A percentile compares a stretch with the other conserved stretches of the same genome.
These are phyloP conservation scores for Xylaria multiplex DNA, from an alignment of 2,329 filamentous ascomycete genomes.

Conservation along the genomic window DNA sequence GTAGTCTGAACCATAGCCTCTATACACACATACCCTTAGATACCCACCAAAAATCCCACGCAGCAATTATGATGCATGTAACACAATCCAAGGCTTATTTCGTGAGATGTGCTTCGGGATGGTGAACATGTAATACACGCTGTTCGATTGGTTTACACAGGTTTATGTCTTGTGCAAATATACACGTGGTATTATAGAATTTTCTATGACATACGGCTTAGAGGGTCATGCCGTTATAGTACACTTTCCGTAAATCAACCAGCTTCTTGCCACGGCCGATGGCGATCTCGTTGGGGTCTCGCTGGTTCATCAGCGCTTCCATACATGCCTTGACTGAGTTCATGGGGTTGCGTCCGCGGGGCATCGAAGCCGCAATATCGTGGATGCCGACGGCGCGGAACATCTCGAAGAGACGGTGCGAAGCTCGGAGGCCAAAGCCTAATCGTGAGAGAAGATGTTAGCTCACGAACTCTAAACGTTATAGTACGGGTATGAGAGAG, in stretches of 20 bases:
- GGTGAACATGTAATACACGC: conserved; percentile 5
- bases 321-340: conserved; percentile 95
- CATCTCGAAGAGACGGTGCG: conserved; percentile 94
- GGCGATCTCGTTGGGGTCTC: conserved; percentile 88
- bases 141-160: conserved; percentile 29
- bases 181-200: conserved; percentile 36
- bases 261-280: conserved; percentile 91
- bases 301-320: conserved; percentile 83
- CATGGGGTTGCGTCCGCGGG: conserved; percentile 92
- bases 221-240: conserved; percentile 69
- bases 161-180: conserved; percentile 37
- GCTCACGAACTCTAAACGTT: not conserved
- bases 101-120: not conserved
- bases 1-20: not conserved
- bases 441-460: conserved; percentile 8
- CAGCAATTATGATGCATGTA: not conserved
- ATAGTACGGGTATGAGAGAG: not conserved
- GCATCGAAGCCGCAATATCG: conserved; percentile 85
- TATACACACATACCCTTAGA: not conserved
- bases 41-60: conserved; percentile 5
- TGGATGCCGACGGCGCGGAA: conserved; percentile 86
- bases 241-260: conserved; percentile 95
- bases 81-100: not conserved
- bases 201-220: conserved; percentile 5
- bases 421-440: conserved; percentile 95